Conservation (phyloP, 345 rosid species). For the Gossypium mustelinum region DNA sequence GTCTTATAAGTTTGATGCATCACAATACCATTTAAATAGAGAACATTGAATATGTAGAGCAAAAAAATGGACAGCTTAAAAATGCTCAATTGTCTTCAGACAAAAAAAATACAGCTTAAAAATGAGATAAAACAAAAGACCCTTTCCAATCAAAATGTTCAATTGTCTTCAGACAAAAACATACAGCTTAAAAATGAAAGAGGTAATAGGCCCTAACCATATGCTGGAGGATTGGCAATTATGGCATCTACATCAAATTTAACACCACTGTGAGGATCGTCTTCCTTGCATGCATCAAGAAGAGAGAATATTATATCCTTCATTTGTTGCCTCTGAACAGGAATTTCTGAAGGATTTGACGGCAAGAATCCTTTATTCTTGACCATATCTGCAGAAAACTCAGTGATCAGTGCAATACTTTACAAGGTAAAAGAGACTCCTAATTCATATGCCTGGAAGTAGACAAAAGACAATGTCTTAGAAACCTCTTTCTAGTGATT, state of each 20-base stretch:
- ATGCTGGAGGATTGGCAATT: constrained; percentile 98
- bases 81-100: background rate
- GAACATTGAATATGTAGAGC: background rate
- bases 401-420: background rate
- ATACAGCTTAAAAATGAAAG: background rate
- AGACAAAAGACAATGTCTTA: background rate
- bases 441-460: background rate
- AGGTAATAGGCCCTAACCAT: constrained; percentile 48
- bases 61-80: background rate
- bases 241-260: constrained; percentile 92
- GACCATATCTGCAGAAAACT: constrained; percentile 81
- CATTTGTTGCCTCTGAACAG: constrained; percentile 80
- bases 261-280: constrained; percentile 73
- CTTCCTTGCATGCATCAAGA: constrained; percentile 82
- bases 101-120: background rate
- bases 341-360: constrained; percentile 93
- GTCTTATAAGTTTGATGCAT: background rate
- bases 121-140: background rate
- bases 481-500: constrained; percentile 5
- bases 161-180: background rate
- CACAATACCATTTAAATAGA: background rate
- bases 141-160: background rate
- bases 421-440: background rate
- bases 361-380: constrained; percentile 99
- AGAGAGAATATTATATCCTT: constrained; percentile 79